These are phyloP conservation scores for Fistulinella prunicolor DNA, from an alignment of 768 basidiomycete species.

Conservation along the genomic window DNA sequence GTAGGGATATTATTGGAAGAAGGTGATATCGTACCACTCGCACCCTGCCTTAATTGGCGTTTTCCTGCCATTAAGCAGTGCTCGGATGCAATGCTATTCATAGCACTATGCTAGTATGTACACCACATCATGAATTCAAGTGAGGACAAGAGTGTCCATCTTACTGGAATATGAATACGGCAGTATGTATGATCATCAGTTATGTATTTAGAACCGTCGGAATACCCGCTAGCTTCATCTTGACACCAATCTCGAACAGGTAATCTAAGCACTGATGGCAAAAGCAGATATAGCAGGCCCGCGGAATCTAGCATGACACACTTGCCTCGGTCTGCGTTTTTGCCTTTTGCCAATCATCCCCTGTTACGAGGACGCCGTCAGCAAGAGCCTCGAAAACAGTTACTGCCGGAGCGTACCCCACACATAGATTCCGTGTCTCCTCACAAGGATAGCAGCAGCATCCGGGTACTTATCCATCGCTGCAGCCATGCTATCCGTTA, in stretches of 20 bases:
- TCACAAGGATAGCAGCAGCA: constrained; percentile 73
- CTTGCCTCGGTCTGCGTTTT: constrained; percentile 82
- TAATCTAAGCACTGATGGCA: constrained; percentile 76
- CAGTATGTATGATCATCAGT: no score
- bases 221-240: constrained; percentile 68
- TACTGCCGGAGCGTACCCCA: constrained; percentile 56
- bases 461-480: constrained; percentile 81
- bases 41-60: constrained; percentile 10
- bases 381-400: neutral
- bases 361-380: constrained; percentile 25
- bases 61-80: neutral
- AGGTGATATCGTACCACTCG: constrained; percentile 20
- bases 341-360: constrained; percentile 79
- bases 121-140: no score
- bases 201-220: constrained; percentile 42
- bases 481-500: constrained; percentile 84
- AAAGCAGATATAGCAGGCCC: neutral
- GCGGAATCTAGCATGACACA: neutral
- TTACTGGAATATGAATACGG: no score
- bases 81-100: neutral
- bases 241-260: constrained; percentile 83
- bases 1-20: neutral
- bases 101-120: no score
- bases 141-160: no score
- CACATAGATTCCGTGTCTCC: constrained; percentile 79